phyloP scores from a whole-genome alignment of 192 early-diverging fungal genomes.

The Backusella psychrophila region DNA sequence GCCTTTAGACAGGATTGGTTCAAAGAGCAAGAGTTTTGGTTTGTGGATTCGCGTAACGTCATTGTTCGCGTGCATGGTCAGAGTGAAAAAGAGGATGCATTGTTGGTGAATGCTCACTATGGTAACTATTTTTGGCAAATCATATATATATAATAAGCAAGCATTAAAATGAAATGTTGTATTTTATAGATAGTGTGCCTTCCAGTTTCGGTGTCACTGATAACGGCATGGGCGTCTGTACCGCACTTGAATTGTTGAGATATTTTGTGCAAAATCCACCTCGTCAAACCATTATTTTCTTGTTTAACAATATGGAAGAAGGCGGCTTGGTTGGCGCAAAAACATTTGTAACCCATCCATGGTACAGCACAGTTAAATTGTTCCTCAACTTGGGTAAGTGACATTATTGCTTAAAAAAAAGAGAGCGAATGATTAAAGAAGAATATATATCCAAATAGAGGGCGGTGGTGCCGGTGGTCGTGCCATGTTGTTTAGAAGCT shows the following conservation, averaged over 20 bases:
- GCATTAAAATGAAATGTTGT: no score
- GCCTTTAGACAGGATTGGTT: neutral
- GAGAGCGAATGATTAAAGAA: neutral
- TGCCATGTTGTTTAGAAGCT: conserved; percentile 56
- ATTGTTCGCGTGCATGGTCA: conserved; percentile 11
- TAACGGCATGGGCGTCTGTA: conserved; percentile 60
- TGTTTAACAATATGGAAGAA: conserved; percentile 74
- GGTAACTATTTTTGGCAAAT: conserved; percentile 27
- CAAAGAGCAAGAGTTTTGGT: conserved; percentile 11
- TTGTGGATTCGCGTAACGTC: conserved; percentile 21
- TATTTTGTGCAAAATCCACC: conserved; percentile 53
- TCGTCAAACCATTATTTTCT: conserved; percentile 63
- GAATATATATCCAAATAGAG: conserved; percentile 32
- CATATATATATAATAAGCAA: neutral
- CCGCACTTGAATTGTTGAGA: conserved; percentile 59
- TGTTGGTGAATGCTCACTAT: conserved; percentile 68
- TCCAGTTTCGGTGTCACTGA: conserved; percentile 69
- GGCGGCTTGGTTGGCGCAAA: conserved; percentile 58
- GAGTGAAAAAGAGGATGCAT: conserved; percentile 37
- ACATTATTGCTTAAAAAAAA: neutral
- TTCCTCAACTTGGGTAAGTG: conserved; percentile 60
- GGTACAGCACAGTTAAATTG: conserved; percentile 55
- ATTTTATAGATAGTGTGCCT: conserved; percentile 53
- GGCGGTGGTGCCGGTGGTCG: conserved; percentile 70
- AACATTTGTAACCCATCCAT: conserved; percentile 60